These are phyloP conservation scores for Sanghuangporus sanghuang DNA, from an alignment of 1,284 basidiomycete species.

Conservation along the genomic window DNA sequence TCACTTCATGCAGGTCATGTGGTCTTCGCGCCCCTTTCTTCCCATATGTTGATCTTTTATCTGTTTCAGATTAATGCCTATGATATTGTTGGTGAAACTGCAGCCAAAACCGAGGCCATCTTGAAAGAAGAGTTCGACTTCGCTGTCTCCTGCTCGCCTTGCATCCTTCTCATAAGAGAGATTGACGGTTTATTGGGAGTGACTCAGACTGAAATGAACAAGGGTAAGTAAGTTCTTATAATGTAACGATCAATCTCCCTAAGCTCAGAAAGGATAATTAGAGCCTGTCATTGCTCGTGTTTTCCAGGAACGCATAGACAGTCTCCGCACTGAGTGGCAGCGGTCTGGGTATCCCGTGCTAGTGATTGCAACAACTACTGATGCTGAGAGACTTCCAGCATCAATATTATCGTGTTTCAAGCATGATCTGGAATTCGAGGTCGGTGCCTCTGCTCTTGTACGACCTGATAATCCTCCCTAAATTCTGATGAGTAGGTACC, in stretches of 20 bases:
- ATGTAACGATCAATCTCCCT: background rate
- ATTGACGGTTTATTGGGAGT: constrained; percentile 80
- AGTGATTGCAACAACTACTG: constrained; percentile 73
- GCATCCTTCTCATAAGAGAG: constrained; percentile 79
- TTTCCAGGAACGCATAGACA: constrained; percentile 63
- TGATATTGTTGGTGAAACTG: constrained; percentile 77
- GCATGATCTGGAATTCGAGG: constrained; percentile 78
- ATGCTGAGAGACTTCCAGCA: constrained; percentile 62
- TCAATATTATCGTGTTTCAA: constrained; percentile 79
- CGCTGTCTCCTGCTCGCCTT: constrained; percentile 79
- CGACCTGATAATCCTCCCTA: background rate
- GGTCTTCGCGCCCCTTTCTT: constrained; percentile 16
- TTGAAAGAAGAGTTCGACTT: constrained; percentile 77
- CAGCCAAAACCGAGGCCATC: constrained; percentile 73
- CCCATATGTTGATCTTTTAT: background rate
- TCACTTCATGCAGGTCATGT: constrained; percentile 72
- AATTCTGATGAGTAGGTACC: constrained; percentile 58
- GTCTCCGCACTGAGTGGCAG: constrained; percentile 50
- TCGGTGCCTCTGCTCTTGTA: constrained; percentile 27
- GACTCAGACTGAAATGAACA: constrained; percentile 65
- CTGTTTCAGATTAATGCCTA: constrained; percentile 80
- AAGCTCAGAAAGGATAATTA: constrained; percentile 23
- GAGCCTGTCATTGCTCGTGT: constrained; percentile 59
- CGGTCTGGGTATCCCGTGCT: constrained; percentile 63
- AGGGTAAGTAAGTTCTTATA: constrained; percentile 49